Percentiles rank a stretch among this genome's conserved stretches.
Conservation (phyloP, 2,329 filamentous ascomycete genomes). For the Talaromyces sp. region DNA sequence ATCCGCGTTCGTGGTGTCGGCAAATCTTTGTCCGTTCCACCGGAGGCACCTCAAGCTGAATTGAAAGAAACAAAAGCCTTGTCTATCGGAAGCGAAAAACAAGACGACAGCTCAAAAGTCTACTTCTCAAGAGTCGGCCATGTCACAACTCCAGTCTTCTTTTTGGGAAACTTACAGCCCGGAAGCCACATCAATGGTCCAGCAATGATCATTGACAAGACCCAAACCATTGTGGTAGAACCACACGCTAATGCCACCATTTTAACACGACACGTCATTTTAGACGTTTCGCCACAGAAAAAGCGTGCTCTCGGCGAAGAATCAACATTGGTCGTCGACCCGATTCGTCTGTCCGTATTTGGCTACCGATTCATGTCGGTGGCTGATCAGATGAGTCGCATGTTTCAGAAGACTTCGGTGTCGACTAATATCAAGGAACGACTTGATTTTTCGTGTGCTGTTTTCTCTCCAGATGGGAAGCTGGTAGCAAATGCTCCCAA, state of each 20-base stretch:
- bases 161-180: slow-evolving; percentile 23
- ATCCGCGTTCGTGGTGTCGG: slow-evolving; percentile 35
- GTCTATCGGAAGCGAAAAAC: slow-evolving; percentile 21
- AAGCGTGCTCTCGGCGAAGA: slow-evolving; percentile 32
- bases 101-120: slow-evolving; percentile 19
- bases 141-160: slow-evolving; percentile 27
- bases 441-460: slow-evolving; percentile 76
- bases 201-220: slow-evolving; percentile 59
- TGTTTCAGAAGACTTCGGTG: slow-evolving; percentile 54
- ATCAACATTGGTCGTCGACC: slow-evolving; percentile 38
- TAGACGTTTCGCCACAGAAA: slow-evolving; percentile 65
- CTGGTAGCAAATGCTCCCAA: slow-evolving; percentile 69
- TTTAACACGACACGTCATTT: slow-evolving; percentile 84
- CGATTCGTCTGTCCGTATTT: slow-evolving; percentile 55
- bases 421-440: slow-evolving; percentile 78
- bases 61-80: slow-evolving; percentile 8
- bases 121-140: slow-evolving; percentile 29
- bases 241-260: slow-evolving; percentile 73
- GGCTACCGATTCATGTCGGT: slow-evolving; percentile 59
- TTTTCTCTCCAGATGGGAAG: slow-evolving; percentile 72
- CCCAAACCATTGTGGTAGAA: slow-evolving; percentile 85
- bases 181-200: slow-evolving; percentile 29
- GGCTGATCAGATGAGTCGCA: slow-evolving; percentile 58
- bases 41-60: slow-evolving; percentile 10
- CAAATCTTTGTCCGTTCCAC: slow-evolving; percentile 14